Base-by-base conservation (phyloP, 2,329 filamentous ascomycete species). In the Didymella lethalis region DNA sequence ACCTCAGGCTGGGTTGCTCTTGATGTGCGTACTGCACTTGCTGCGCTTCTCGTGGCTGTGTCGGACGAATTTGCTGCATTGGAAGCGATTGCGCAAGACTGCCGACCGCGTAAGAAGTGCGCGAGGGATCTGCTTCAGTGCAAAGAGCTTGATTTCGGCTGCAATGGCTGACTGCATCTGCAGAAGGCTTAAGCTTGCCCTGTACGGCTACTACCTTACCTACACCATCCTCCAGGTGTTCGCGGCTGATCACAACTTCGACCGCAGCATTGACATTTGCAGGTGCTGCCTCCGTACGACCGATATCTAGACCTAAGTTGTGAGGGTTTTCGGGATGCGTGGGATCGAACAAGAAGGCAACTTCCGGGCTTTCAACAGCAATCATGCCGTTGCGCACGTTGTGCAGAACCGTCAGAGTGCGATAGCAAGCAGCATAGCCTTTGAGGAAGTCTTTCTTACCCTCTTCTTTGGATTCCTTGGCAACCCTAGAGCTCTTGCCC, bases 331-430 rank as follows among this genome's bases (percentile, higher is more conserved):
- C 36, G 0, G 62, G 49, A 38, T 70, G 67, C 0, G 45, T 50
- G 2, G 51, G 49, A 11, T 75, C 65, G 20, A 62, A 63, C 1
- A 75, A 11, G 23, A 70, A 69, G 1, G 59, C 59, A 3, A 72
- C 7, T 26, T 70, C 66, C 0, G 63, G 58, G 34, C 59, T 66
- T 4, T 69, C 63, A 1, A 25, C n/a, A 1, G 64, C 2, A 7
- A 72, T 52, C 0, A 18, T 34, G 1, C 71, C 72, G 12, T 57
- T 56, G 2, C 57, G 64, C 7, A 70, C 4, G 1, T 64, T 58
- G 25, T 47, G 50, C 16, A 72, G 18, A 0, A 56, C 34, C 0
- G 48, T 31, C 26, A 64, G 60, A 4, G 63, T 38, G 12, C 48
- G 52, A 20, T 59, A 57, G 25, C 64, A 69, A 2, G 59, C 59